These are phyloP conservation scores for Isatis tinctoria DNA, from an alignment of 345 rosid species.

Conservation along the genomic window DNA sequence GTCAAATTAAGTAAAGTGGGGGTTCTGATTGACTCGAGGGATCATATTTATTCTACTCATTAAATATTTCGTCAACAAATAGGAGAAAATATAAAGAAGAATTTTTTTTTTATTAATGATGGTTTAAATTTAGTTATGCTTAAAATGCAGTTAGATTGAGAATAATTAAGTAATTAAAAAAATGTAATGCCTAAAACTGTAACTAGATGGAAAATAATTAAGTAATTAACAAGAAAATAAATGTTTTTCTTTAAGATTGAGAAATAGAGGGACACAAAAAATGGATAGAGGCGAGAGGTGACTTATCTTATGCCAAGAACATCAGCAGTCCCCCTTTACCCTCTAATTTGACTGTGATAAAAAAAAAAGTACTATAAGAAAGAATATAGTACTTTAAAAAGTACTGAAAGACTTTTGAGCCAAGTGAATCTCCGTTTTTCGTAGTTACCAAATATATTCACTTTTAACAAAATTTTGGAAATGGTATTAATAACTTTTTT, in stretches of 20 bases:
- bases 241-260: background rate
- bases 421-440: background rate
- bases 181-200: background rate
- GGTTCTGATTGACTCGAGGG: constrained; percentile 71
- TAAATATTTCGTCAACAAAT: background rate
- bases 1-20: background rate
- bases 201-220: background rate
- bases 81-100: background rate
- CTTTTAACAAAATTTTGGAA: background rate
- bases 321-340: background rate
- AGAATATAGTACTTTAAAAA: background rate
- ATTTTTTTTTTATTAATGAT: background rate
- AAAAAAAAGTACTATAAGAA: background rate
- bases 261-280: background rate
- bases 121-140: background rate
- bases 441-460: background rate
- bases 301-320: background rate
- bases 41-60: constrained; percentile 16
- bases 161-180: background rate
- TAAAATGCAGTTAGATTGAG: background rate
- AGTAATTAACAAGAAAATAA: no score
- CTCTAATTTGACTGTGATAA: background rate
- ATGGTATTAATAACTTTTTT: background rate
- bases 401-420: background rate
- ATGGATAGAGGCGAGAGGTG: background rate